Percentiles rank a stretch among this genome's conserved stretches.
phyloP scores from a whole-genome alignment of 2,329 filamentous ascomycete genomes.

The Paracoccidioides brasiliensis region DNA sequence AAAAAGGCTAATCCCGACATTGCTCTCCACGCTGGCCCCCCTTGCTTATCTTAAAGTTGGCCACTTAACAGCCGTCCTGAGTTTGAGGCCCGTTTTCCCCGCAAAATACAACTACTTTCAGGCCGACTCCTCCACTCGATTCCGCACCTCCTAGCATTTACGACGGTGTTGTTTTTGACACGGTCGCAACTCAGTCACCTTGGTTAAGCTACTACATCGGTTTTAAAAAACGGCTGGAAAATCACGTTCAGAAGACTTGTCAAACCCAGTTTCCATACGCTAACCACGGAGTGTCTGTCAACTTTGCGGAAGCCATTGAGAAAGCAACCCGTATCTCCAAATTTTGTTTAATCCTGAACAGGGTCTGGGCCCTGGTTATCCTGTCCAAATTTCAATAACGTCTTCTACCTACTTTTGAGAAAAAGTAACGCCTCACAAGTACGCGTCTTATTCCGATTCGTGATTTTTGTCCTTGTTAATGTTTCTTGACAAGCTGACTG shows the following conservation, averaged over 20 bases:
- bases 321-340: background rate
- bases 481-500: background rate
- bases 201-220: background rate
- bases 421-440: slow-evolving; percentile 20
- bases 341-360: background rate
- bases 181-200: background rate
- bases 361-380: background rate
- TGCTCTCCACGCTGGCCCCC: background rate
- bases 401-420: slow-evolving; percentile 25
- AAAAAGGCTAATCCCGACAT: background rate
- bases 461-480: background rate
- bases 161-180: background rate
- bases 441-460: background rate
- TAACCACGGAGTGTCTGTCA: background rate
- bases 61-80: background rate
- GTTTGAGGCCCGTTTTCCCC: background rate
- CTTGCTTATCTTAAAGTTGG: background rate
- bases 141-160: background rate
- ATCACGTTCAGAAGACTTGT: background rate
- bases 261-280: background rate
- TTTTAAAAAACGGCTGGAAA: background rate
- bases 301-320: background rate
- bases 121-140: background rate
- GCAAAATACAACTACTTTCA: background rate
- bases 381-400: slow-evolving; percentile 10